Evolutionary conservation across 2,329 filamentous ascomycete genomes (phyloP), one percentile per base, ranked within the genome.

Genomic region (Ambrosiella cleistominuta): DNA sequence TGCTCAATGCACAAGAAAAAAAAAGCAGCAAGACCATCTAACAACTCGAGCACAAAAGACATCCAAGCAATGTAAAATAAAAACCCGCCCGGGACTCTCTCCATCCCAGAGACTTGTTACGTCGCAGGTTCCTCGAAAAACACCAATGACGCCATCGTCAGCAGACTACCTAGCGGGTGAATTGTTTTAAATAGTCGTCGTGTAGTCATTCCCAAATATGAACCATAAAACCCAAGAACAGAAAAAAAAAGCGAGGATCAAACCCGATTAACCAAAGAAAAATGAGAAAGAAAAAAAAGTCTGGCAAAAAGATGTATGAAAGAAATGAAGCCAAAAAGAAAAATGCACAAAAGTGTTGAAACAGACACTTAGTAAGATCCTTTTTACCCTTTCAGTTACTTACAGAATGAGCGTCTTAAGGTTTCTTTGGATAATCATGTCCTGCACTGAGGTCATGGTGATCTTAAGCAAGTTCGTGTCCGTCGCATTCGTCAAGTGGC

Each of bases 361-460:
- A 5, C 35, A 1, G 39, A 38, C 6, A 36, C 17, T 42, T 38
- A 39, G 54, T 27, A 27, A 5, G 27, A 27, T 5, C 27, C 27
- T 27, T 27, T 27, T 27, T 27, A 2, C 4, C 27, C 27, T 27
- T 27, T 27, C 27, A 27, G 17, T 9, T 11, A 50, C 57, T 77
- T 71, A 86, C 70, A 86, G 73, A 66, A 90, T 87, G 66, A 89
- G 74, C 70, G 85, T 83, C 71, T 88, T 86, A 58, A 90, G 75
- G 68, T 89, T 89, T 68, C 84, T 84, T 70, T 89, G 85, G 66
- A 89, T 88, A 65, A 89, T 87, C 82, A 88, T 91, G 68, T 91
- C 86, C 70, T 91, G 86, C 58, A 91, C 86, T 9, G 85, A 88
- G 62, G 80, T 78, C 87, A 91, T 91, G 44, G 87, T 91, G 63